Evolutionary conservation across 176 grass and related monocot genomes (phyloP).

Genomic region (Panicum miliaceum): DNA sequence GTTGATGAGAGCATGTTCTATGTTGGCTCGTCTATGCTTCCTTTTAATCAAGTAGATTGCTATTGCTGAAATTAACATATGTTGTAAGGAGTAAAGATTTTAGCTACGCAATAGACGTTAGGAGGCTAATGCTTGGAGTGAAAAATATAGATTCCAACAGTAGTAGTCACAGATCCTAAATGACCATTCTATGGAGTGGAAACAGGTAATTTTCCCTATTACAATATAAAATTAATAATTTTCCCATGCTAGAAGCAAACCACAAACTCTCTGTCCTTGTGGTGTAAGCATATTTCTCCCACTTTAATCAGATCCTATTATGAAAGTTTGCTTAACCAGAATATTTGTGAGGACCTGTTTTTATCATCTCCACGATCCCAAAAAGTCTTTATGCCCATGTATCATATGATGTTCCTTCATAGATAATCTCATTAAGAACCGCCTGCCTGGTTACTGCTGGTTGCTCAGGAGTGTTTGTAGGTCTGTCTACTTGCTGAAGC

Average conservation of each 20-base stretch:
- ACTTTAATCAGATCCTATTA: neutral
- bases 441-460: neutral
- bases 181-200: neutral
- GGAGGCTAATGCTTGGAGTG: neutral
- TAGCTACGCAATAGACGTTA: neutral
- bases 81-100: neutral
- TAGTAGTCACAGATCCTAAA: neutral
- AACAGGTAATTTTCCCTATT: neutral
- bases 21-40: neutral
- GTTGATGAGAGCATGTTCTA: neutral
- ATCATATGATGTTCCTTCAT: neutral
- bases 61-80: neutral
- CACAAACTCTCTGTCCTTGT: neutral
- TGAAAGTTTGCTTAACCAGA: slow-evolving; percentile 20
- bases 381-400: neutral
- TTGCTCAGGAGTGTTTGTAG: neutral
- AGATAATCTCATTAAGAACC: neutral
- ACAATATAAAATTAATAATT: neutral
- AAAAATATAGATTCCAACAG: neutral
- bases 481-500: neutral
- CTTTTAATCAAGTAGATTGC: neutral
- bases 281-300: neutral
- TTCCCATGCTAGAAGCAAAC: neutral
- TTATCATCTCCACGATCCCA: neutral
- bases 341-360: slow-evolving; percentile 3